These are phyloP conservation scores for Beauveria asiatica DNA, from an alignment of 2,329 filamentous ascomycete genomes.

Conservation along the genomic window DNA sequence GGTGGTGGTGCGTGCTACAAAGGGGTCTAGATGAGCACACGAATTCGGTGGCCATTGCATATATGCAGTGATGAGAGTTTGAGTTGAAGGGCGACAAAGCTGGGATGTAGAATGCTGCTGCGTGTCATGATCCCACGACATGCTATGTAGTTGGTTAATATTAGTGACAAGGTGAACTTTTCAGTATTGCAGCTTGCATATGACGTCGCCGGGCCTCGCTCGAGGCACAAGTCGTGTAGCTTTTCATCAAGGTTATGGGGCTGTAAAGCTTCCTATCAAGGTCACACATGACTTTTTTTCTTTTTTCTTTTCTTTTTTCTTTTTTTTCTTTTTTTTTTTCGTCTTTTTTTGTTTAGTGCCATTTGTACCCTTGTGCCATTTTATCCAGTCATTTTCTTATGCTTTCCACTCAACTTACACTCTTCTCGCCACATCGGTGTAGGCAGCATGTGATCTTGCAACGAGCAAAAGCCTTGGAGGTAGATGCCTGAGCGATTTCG, in stretches of 20 bases:
- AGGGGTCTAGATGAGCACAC: neutral
- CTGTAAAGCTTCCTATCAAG: neutral
- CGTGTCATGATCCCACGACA: slow-evolving; percentile 1
- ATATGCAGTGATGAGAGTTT: neutral
- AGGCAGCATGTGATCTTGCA: neutral
- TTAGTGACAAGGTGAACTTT: neutral
- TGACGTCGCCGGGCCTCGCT: neutral
- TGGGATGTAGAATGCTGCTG: neutral
- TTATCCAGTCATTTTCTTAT: neutral
- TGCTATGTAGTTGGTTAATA: neutral
- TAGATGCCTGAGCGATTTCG: neutral
- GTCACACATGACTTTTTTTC: too few species aligned
- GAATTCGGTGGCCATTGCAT: neutral
- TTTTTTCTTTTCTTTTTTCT: too few species aligned
- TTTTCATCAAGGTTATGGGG: neutral
- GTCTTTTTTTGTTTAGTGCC: too few species aligned
- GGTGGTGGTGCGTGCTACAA: neutral
- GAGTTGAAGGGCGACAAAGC: neutral
- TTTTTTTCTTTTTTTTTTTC: too few species aligned
- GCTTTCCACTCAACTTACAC: neutral
- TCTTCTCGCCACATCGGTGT: neutral
- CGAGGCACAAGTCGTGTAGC: neutral
- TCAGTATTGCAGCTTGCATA: neutral
- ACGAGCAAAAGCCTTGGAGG: too few species aligned
- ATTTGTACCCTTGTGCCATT: neutral